A percentile compares a stretch with the other conserved stretches of the same genome.
Evolutionary conservation across 148 eudicot genomes (phyloP).

Genomic region (Chenopodium album): DNA sequence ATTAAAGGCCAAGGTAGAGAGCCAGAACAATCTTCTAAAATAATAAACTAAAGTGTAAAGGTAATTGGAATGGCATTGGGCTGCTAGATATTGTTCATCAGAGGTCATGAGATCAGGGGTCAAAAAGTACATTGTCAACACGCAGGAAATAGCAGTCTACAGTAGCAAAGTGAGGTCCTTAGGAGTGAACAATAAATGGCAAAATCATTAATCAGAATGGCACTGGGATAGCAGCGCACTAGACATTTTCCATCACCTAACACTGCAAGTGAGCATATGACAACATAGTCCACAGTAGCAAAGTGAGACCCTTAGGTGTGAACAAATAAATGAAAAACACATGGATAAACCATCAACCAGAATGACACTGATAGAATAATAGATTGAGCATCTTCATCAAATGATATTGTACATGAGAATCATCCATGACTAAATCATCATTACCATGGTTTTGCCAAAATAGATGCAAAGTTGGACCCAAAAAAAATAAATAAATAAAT

Average conservation of each 20-base stretch:
- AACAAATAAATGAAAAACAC: background rate
- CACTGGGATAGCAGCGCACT: background rate
- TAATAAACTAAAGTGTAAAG: background rate
- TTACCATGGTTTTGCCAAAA: no score
- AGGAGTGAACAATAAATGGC: background rate
- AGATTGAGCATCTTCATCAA: background rate
- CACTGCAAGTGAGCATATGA: no score
- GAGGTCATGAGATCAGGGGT: background rate
- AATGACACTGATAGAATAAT: background rate
- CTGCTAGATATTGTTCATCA: background rate
- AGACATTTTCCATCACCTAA: no score
- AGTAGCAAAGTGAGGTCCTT: background rate
- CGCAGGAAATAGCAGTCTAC: background rate
- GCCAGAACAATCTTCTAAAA: background rate
- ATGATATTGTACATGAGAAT: background rate
- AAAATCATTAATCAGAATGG: background rate
- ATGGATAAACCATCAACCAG: background rate
- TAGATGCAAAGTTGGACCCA: background rate
- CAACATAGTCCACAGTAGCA: background rate
- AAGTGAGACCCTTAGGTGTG: background rate
- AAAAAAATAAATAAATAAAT: no score
- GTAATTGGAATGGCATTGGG: background rate
- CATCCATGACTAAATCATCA: background rate
- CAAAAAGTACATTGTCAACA: background rate
- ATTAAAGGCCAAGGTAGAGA: background rate